Evolutionary conservation across 2,329 filamentous ascomycete genomes (phyloP).

Genomic region (Helotiales sp.): DNA sequence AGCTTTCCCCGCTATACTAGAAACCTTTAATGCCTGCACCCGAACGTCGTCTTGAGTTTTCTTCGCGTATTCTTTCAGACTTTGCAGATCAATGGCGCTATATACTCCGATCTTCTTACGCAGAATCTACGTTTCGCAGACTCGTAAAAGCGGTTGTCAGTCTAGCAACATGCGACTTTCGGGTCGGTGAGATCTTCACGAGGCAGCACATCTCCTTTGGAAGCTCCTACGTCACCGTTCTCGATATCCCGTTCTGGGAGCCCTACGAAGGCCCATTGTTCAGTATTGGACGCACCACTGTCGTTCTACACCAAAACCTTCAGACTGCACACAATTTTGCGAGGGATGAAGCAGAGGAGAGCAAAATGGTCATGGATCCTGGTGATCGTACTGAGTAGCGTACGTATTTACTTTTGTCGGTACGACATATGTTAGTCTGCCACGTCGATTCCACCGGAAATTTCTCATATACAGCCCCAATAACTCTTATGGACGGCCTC

Average conservation of each 20-base stretch:
- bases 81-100: slow-evolving; percentile 18
- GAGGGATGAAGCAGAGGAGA: slow-evolving; percentile 1
- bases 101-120: slow-evolving; percentile 16
- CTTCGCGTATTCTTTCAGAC: slow-evolving; percentile 12
- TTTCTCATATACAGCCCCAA: slow-evolving; percentile 10
- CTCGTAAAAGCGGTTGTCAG: slow-evolving; percentile 14
- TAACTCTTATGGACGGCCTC: slow-evolving; percentile 7
- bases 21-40: background rate
- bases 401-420: slow-evolving; percentile 14
- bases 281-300: slow-evolving; percentile 5
- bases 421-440: slow-evolving; percentile 17
- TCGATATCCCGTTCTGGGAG: slow-evolving; percentile 11
- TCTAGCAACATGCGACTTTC: slow-evolving; percentile 14
- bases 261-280: slow-evolving; percentile 7
- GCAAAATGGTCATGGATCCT: background rate
- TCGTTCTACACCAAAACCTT: slow-evolving; percentile 16
- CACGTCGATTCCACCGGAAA: slow-evolving; percentile 1
- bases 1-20: slow-evolving; percentile 10
- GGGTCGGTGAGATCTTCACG: slow-evolving; percentile 4
- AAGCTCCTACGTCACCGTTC: slow-evolving; percentile 5
- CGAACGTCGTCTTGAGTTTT: slow-evolving; percentile 8
- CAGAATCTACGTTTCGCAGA: slow-evolving; percentile 13
- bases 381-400: too few relatives aligned
- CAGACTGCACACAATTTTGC: slow-evolving; percentile 6
- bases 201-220: slow-evolving; percentile 2